Conservation (phyloP, 23 red algal genomes). For the Gracilariopsis chorda region DNA sequence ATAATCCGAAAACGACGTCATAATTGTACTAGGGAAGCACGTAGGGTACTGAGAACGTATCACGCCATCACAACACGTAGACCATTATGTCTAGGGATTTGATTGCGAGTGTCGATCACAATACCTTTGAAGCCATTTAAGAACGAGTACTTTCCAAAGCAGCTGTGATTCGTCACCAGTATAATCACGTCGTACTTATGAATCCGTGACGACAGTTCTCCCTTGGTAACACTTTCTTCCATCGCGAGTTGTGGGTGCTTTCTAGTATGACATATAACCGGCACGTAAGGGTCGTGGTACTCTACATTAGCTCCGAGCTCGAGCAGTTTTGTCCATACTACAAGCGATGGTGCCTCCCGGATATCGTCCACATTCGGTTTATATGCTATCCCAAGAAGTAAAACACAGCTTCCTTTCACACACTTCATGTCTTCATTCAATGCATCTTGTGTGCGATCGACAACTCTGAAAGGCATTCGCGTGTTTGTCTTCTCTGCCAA, state of each 20-base stretch:
- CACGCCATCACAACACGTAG: slow-evolving; percentile 37
- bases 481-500: slow-evolving; percentile 68
- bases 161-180: slow-evolving; percentile 65
- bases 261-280: slow-evolving; percentile 58
- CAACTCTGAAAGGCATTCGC: slow-evolving; percentile 63
- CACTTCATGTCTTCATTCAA: slow-evolving; percentile 61
- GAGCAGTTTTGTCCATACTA: slow-evolving; percentile 60
- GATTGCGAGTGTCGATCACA: slow-evolving; percentile 69
- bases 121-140: slow-evolving; percentile 46
- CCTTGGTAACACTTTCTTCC: slow-evolving; percentile 29
- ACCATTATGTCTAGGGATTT: slow-evolving; percentile 4
- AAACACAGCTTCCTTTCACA: slow-evolving; percentile 54
- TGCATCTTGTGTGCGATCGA: slow-evolving; percentile 41
- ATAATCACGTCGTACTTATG: slow-evolving; percentile 43
- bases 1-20: too few relatives aligned
- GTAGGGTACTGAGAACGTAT: too few relatives aligned
- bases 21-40: too few relatives aligned
- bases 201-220: background rate
- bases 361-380: slow-evolving; percentile 84
- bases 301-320: slow-evolving; percentile 43
- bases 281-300: slow-evolving; percentile 78
- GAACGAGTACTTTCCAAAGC: slow-evolving; percentile 38
- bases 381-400: slow-evolving; percentile 77
- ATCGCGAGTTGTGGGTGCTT: slow-evolving; percentile 35
- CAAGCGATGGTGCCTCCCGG: slow-evolving; percentile 69